phyloP scores from a whole-genome alignment of 345 rosid genomes.

The Xanthoceras sorbifolium region DNA sequence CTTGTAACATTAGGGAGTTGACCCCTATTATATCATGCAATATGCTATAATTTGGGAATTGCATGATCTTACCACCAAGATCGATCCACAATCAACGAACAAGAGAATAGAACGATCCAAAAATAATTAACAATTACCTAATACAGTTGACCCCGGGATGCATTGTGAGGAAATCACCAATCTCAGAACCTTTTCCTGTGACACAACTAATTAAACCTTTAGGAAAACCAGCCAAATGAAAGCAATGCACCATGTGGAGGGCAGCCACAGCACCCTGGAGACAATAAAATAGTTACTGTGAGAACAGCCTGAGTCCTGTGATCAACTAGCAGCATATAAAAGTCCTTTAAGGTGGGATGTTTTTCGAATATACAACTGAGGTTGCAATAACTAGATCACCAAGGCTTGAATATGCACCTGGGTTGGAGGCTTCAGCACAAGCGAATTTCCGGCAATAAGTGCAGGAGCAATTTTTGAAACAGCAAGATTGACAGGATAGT shows the following conservation, averaged over 20 bases:
- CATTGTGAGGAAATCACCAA: conserved; percentile 97
- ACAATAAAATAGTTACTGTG: not conserved
- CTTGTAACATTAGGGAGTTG: too few relatives aligned
- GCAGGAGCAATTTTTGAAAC: conserved; percentile 96
- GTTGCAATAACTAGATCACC: not conserved
- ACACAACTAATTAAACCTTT: conserved; percentile 89
- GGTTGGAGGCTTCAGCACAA: conserved; percentile 98
- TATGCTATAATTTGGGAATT: too few relatives aligned
- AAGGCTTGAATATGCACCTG: conserved; percentile 45
- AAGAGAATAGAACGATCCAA: not conserved
- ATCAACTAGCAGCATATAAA: not conserved
- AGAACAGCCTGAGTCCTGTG: not conserved
- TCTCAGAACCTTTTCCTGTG: conserved; percentile 96
- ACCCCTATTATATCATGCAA: not conserved
- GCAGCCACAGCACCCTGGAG: conserved; percentile 88
- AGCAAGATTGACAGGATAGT: conserved; percentile 95
- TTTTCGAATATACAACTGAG: not conserved
- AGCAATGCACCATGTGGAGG: conserved; percentile 96
- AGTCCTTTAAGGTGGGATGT: not conserved
- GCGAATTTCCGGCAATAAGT: conserved; percentile 89
- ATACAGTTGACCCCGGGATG: conserved; percentile 96
- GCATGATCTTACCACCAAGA: too few relatives aligned
- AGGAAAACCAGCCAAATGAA: conserved; percentile 94
- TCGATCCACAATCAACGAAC: not conserved
- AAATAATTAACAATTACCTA: conserved; percentile 42